Base-by-base conservation (phyloP, 257 asterid species). In the Paraleonurus japonicus region DNA sequence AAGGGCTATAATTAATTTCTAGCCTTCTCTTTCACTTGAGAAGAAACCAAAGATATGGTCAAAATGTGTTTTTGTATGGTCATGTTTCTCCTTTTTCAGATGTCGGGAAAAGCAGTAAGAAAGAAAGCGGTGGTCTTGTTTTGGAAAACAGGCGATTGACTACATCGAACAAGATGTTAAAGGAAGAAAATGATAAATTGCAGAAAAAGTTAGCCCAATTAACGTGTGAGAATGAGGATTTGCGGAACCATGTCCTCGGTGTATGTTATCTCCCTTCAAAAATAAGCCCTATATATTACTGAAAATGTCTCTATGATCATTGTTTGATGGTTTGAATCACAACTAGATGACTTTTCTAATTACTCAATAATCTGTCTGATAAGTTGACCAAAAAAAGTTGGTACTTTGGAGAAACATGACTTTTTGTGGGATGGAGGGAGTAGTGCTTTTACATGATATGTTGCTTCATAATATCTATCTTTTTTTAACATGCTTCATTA, bases 21-120 rank as follows among this genome's bases (percentile, higher is more conserved):
- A 24, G 17, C 33, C 65, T 47, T 54, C 47, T 62, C 41, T 63
- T 65, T 47, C 70, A 13, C 54, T 63, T 17, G 11, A 58, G 65
- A 73, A 55, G 32, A 62, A 62, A 30, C 66, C 55, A 48, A 39
- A 41, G 22, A 47, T 47, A 47, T 53, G 60, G 60, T 20, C 59
- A 72, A 60, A 7, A 41, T 22, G 13, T 7, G 26, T 53, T 53
- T 22, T 53, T 20, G 28, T 57, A 57, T 27, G 65, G 61, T 62
- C 16, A 53, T 70, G 51, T 33, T 71, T 62, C 35, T 28, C 45
- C 53, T 33, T 59, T 55, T 65, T 30, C 72, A 86, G 89, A 78
- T 51, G 81, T 27, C 84, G 81, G 23, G 81, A 80, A 48, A 81
- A 74, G 78, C 80, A 79, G 71, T n/a, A 71, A 45, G 72, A 86